Evolutionary conservation across 768 basidiomycete species (phyloP), one percentile per base, ranked within the genome.

Genomic region (Lentinula sp.): DNA sequence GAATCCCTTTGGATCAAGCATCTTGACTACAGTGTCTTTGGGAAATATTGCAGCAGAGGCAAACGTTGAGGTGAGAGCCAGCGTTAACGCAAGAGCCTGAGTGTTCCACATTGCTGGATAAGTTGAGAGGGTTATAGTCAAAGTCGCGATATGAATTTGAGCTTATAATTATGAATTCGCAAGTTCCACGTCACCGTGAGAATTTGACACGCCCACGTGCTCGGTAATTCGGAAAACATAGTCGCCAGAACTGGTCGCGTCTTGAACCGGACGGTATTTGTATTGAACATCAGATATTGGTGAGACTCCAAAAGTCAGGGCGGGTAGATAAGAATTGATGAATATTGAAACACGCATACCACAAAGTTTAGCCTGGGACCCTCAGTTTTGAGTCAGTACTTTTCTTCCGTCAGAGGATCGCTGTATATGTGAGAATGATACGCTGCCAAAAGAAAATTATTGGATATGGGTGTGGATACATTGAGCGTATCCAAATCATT

Each of bases 1-100:
- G 73, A 91, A 94, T 1, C 78, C 76, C 69, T 85, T 89, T 1
- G 81, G 72, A 69, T 90, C 86, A 37, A 94, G 66, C 79, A 84
- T 81, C 76, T 91, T 91, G 62, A 94, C 92, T 31, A 77, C 72
- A 3, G 85, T 78, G 63, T 80, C 82, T 39, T 75, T 65, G 0
- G 79, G 78, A 59, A 82, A 83, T 53, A 83, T 66, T 13, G 70
- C 82, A 31, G 83, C 85, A 43, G 78, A 79, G 65, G 77, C 82
- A 64, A 84, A 61, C 49, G 80, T 75, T 69, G 81, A 78, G 59
- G 73, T 71, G 61, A 82, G 63, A 8, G 73, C 71, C 28, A 80
- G 70, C 11, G 67, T 67, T 54, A 70, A 63, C 18, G 75, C 72
- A 28, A 79, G 66, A 7, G 81, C 59, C 52, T 72, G 70, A 55